Evolutionary conservation across 805 yeast species (phyloP).

Genomic region (Ogataea pignaliae): DNA sequence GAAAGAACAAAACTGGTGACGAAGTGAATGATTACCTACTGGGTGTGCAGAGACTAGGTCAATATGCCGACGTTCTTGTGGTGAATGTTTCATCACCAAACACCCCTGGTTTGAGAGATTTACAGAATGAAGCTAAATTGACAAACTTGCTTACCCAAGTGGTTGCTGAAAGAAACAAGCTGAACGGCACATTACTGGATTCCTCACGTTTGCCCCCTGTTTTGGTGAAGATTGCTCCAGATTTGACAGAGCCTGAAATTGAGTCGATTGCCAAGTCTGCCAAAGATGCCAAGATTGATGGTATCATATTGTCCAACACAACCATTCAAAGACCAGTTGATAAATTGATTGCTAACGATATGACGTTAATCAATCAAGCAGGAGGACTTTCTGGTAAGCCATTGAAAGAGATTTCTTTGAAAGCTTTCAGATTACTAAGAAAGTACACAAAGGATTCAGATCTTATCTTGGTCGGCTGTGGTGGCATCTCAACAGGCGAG

Average conservation of each 20-base stretch:
- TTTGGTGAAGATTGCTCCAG: conserved; percentile 91
- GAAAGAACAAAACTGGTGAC: conserved; percentile 90
- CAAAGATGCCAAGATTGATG: conserved; percentile 73
- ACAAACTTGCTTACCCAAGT: conserved; percentile 63
- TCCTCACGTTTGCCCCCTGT: conserved; percentile 60
- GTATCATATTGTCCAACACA: conserved; percentile 89
- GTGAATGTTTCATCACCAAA: conserved; percentile 93
- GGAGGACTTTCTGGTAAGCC: conserved; percentile 97
- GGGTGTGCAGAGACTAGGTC: conserved; percentile 81
- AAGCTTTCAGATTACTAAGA: conserved; percentile 67
- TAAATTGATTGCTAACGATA: conserved; percentile 44
- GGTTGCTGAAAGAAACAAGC: conserved; percentile 58
- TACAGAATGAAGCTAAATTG: conserved; percentile 75
- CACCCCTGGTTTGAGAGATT: conserved; percentile 88
- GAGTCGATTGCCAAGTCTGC: conserved; percentile 80
- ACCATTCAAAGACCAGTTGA: conserved; percentile 76
- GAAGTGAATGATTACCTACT: conserved; percentile 80
- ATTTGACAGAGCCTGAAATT: conserved; percentile 75
- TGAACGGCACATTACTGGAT: conserved; percentile 38
- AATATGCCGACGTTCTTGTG: conserved; percentile 82
- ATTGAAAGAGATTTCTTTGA: conserved; percentile 69
- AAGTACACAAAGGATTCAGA: conserved; percentile 71
- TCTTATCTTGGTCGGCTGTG: conserved; percentile 84
- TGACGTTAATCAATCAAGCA: conserved; percentile 45
- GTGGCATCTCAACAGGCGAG: conserved; percentile 83